Conservation (phyloP, 1,284 basidiomycete species). For the Sutorius eximius region DNA sequence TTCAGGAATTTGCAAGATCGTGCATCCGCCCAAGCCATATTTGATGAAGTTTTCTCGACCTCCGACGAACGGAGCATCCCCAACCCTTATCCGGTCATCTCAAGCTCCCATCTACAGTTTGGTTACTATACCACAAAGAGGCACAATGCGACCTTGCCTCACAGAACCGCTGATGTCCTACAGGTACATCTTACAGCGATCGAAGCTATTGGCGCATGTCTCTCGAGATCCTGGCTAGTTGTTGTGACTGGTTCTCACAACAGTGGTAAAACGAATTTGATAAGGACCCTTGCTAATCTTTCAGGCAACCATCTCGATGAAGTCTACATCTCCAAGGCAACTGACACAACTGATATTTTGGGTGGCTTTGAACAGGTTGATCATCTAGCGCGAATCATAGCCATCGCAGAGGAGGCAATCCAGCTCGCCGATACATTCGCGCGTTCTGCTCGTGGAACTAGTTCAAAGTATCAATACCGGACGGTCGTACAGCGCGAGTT, state of each 20-base stretch:
- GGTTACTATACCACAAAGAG: conserved; percentile 67
- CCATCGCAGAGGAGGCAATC: conserved; percentile 44
- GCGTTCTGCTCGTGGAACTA: conserved; percentile 38
- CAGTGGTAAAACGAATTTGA: conserved; percentile 80
- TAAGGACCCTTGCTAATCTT: conserved; percentile 71
- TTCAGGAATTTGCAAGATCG: conserved; percentile 80
- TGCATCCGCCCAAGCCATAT: conserved; percentile 58
- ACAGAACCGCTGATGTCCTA: conserved; percentile 51
- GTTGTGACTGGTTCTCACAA: conserved; percentile 81
- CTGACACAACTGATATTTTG: conserved; percentile 92
- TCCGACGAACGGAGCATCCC: conserved; percentile 18
- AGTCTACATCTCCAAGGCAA: conserved; percentile 82
- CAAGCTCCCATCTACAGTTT: conserved; percentile 66
- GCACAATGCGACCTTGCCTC: conserved; percentile 38
- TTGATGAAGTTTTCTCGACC: conserved; percentile 59
- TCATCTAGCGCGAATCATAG: conserved; percentile 39
- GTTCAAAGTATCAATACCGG: conserved; percentile 29
- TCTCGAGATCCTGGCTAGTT: conserved; percentile 83
- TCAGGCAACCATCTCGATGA: conserved; percentile 73
- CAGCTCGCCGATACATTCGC: conserved; percentile 42
- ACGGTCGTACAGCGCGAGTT: conserved; percentile 22
- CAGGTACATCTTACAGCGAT: conserved; percentile 68
- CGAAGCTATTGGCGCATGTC: conserved; percentile 76
- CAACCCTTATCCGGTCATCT: conserved; percentile 37
- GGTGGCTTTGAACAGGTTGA: conserved; percentile 96